phyloP scores from a whole-genome alignment of 345 rosid species.

The Lepidium aucheri region DNA sequence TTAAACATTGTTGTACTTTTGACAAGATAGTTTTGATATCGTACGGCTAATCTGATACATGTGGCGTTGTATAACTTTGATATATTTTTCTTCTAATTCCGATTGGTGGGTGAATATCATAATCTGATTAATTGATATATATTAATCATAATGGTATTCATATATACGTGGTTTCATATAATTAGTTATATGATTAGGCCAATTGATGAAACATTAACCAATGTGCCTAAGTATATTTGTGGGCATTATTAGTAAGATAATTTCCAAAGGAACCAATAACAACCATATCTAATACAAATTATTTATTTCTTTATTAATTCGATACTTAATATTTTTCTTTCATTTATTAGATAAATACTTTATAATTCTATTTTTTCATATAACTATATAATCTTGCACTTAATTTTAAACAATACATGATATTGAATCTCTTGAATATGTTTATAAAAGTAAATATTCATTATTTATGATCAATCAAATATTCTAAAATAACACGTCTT shows the following conservation, averaged over 20 bases:
- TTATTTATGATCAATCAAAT: no score
- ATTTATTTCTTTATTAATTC: neutral
- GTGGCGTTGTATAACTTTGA: neutral
- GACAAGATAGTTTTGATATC: neutral
- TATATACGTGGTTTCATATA: neutral
- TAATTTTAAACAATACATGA: no score
- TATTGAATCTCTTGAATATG: no score
- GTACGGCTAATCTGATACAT: neutral
- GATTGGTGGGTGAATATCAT: constrained; percentile 14
- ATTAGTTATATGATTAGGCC: constrained; percentile 12
- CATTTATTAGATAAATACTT: neutral
- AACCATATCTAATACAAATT: neutral
- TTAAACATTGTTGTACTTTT: neutral
- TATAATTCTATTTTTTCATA: no score
- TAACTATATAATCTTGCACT: no score
- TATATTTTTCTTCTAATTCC: neutral
- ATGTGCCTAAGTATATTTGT: constrained; percentile 9
- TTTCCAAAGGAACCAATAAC: neutral
- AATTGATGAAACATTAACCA: constrained; percentile 6
- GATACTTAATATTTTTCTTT: no score
- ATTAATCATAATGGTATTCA: neutral
- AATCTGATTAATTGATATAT: neutral
- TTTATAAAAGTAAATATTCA: no score
- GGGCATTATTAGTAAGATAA: constrained; percentile 1
- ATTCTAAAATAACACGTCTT: no score